Percentiles rank a stretch among this genome's conserved stretches.
Conservation (phyloP, 305 asterid genomes). For the Fraxinus platypoda region DNA sequence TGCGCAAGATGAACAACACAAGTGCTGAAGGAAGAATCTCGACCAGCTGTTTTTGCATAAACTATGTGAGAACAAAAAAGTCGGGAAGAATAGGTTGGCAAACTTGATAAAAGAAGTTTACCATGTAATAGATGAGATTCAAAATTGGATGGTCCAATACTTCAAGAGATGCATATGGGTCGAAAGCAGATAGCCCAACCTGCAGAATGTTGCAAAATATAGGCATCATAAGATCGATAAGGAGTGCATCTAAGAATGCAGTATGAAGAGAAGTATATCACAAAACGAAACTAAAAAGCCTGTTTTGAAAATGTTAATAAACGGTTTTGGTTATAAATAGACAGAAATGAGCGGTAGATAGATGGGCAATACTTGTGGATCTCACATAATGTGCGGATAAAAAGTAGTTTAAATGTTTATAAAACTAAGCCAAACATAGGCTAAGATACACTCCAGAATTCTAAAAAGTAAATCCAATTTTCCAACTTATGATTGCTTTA, state of each 20-base stretch:
- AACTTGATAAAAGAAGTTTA: conserved; percentile 24
- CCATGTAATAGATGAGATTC: conserved; percentile 78
- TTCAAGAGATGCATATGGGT: conserved; percentile 67
- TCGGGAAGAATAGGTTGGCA: background rate
- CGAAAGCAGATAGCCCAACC: conserved; percentile 83
- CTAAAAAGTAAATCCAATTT: background rate
- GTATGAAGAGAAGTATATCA: background rate
- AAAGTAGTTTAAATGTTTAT: background rate
- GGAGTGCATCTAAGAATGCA: background rate
- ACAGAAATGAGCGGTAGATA: background rate
- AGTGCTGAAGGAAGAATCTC: conserved; percentile 96
- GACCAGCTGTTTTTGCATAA: conserved; percentile 56
- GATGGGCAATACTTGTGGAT: background rate
- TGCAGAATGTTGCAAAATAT: conserved; percentile 29
- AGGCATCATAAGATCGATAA: background rate
- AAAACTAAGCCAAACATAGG: background rate
- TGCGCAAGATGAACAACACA: conserved; percentile 82
- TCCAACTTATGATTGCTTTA: background rate
- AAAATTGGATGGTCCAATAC: conserved; percentile 79
- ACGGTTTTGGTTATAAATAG: background rate
- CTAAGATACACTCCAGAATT: background rate
- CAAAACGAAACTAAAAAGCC: background rate
- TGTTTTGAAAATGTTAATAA: background rate
- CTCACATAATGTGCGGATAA: background rate
- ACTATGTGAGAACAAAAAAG: background rate